Evolutionary conservation across 2,329 filamentous ascomycete species (phyloP).

Genomic region (Cladosporium sp.): DNA sequence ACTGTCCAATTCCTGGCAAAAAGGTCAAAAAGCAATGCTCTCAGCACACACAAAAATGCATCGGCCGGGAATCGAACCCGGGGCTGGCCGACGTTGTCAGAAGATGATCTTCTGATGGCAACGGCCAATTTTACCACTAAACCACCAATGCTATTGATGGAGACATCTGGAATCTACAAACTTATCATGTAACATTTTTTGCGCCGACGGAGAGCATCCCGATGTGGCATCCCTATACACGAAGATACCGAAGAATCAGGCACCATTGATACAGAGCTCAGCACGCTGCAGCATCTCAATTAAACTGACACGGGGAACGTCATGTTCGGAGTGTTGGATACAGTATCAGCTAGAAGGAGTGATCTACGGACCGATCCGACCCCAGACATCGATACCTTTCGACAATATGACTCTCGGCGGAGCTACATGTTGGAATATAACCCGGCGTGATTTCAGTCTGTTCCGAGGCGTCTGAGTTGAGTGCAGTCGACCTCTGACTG

Average conservation of each 20-base stretch:
- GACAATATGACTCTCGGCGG: neutral
- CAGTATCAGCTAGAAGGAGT: neutral
- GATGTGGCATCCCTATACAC: too few species aligned
- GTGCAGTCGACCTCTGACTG: neutral
- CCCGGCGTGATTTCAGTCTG: neutral
- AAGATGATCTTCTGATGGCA: neutral
- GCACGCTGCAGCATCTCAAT: too few species aligned
- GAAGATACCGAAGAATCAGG: too few species aligned
- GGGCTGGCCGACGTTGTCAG: neutral
- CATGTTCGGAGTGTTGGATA: neutral
- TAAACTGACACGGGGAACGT: too few species aligned
- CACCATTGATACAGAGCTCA: too few species aligned
- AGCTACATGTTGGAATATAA: neutral
- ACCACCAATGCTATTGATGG: neutral
- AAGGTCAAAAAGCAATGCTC: too few species aligned
- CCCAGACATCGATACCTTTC: neutral
- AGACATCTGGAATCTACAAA: too few species aligned
- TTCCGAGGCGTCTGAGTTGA: neutral
- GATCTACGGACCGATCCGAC: neutral
- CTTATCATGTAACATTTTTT: too few species aligned
- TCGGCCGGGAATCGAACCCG: neutral
- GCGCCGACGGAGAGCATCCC: too few species aligned
- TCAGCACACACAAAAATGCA: too few species aligned
- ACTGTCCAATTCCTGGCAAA: too few species aligned
- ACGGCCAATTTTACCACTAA: neutral